A percentile compares a stretch with the other conserved stretches of the same genome.
These are phyloP conservation scores for Litsea cubeba DNA, from an alignment of 164 flowering plant species.

Conservation along the genomic window DNA sequence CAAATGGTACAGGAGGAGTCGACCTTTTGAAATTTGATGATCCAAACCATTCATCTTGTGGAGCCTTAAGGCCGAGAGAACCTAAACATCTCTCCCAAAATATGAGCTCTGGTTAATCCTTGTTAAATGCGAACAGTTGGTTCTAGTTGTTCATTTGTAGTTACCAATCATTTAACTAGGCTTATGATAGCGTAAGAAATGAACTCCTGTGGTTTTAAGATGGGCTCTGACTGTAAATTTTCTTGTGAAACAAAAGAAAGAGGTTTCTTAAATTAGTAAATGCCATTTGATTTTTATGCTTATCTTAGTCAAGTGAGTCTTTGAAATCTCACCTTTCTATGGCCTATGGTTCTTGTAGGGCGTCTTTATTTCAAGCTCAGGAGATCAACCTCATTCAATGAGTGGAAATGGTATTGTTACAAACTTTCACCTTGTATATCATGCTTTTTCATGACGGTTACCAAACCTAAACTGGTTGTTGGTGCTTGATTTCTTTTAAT, in stretches of 20 bases:
- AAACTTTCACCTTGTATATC: not conserved
- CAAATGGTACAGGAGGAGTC: not conserved
- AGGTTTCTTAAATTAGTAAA: no score
- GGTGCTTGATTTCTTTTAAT: no score
- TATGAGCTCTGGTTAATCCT: not conserved
- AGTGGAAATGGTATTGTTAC: conserved; percentile 71
- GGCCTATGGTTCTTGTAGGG: conserved; percentile 42
- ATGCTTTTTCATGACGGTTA: not conserved
- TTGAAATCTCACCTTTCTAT: not conserved
- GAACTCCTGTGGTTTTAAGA: no score
- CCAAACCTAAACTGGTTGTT: not conserved
- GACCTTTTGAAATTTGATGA: not conserved
- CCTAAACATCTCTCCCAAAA: not conserved
- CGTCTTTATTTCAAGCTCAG: conserved; percentile 75
- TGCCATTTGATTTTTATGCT: no score
- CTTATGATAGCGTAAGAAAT: no score
- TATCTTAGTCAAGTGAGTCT: not conserved
- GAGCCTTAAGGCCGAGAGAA: not conserved
- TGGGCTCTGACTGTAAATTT: no score
- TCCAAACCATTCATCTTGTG: not conserved
- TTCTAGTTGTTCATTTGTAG: no score
- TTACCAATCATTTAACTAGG: no score
- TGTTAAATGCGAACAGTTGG: not conserved
- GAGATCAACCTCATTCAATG: conserved; percentile 78
- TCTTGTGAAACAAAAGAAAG: no score